These are phyloP conservation scores for Nepenthes alata DNA, from an alignment of 179 eudicot genomes.

Conservation along the genomic window DNA sequence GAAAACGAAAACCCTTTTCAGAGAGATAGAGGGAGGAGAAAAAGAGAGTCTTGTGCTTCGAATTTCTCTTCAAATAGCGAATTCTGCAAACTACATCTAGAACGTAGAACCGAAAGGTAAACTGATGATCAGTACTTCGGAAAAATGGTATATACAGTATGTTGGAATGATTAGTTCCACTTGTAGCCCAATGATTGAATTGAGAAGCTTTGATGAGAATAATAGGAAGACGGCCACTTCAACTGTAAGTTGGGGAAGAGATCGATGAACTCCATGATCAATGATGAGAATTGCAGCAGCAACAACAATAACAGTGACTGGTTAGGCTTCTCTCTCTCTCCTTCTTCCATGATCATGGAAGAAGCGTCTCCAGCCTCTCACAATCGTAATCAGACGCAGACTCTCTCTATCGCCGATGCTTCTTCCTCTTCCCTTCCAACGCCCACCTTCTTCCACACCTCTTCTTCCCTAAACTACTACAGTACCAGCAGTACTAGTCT, in stretches of 20 bases:
- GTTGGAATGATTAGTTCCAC: constrained; percentile 22
- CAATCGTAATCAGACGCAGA: constrained; percentile 7
- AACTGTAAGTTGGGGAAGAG: background rate
- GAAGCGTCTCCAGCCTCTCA: constrained; percentile 7
- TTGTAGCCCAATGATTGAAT: constrained; percentile 46
- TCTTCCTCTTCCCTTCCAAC: constrained; percentile 10
- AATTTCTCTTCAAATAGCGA: background rate
- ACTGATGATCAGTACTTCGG: too few species aligned
- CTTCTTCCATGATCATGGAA: constrained; percentile 19
- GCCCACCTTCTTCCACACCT: constrained; percentile 13
- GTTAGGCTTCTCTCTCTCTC: constrained; percentile 64
- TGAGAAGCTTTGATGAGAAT: constrained; percentile 8
- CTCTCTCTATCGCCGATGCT: constrained; percentile 8
- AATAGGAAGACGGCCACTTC: background rate
- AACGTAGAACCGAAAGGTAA: too few species aligned
- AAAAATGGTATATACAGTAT: background rate
- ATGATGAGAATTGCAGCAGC: constrained; percentile 11
- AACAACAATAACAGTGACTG: constrained; percentile 32
- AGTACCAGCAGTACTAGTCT: constrained; percentile 1
- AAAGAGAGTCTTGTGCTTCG: background rate
- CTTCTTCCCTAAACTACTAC: constrained; percentile 11
- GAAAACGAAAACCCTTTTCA: constrained; percentile 7
- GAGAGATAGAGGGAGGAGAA: constrained; percentile 8
- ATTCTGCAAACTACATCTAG: background rate
- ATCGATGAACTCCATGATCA: constrained; percentile 31